Evolutionary conservation across 1,284 basidiomycete species (phyloP).

Genomic region (Entoloma clypeatum): DNA sequence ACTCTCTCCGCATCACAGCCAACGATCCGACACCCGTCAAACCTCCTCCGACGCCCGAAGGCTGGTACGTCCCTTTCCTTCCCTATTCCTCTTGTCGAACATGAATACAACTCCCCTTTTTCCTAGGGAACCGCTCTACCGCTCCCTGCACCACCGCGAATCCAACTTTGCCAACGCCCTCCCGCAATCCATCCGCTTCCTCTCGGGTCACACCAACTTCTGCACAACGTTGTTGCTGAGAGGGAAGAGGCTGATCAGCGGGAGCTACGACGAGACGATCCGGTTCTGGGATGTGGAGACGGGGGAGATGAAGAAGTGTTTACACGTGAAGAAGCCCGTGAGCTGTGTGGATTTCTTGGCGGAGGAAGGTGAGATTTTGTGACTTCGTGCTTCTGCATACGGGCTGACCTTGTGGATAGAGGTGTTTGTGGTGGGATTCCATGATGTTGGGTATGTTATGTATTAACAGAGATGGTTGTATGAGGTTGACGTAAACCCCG

Average conservation of each 20-base stretch:
- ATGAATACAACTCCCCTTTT: neutral
- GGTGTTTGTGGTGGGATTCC: slow-evolving; percentile 89
- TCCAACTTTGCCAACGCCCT: slow-evolving; percentile 77
- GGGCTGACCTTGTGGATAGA: no score
- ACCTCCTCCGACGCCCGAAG: slow-evolving; percentile 58
- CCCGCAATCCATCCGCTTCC: slow-evolving; percentile 73
- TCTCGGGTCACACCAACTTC: slow-evolving; percentile 84
- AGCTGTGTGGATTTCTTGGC: slow-evolving; percentile 86
- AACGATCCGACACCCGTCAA: slow-evolving; percentile 69
- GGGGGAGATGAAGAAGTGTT: slow-evolving; percentile 76
- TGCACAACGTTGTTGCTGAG: slow-evolving; percentile 80
- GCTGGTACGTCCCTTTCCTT: slow-evolving; percentile 53
- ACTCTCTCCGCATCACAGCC: slow-evolving; percentile 70
- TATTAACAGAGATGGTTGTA: no score
- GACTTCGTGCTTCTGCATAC: no score
- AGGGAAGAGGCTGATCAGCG: slow-evolving; percentile 80
- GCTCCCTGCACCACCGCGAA: slow-evolving; percentile 81
- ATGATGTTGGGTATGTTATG: slow-evolving; percentile 85
- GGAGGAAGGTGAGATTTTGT: slow-evolving; percentile 72
- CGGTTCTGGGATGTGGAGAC: slow-evolving; percentile 84
- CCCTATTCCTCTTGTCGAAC: neutral
- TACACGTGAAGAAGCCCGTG: slow-evolving; percentile 81
- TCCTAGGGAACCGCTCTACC: slow-evolving; percentile 71
- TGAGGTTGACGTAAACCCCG: neutral
- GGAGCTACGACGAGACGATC: slow-evolving; percentile 88